Percentiles rank a stretch among this genome's conserved stretches.
These are phyloP conservation scores for Trichoderma simmonsii DNA, from an alignment of 2,329 filamentous ascomycete genomes.

Conservation along the genomic window DNA sequence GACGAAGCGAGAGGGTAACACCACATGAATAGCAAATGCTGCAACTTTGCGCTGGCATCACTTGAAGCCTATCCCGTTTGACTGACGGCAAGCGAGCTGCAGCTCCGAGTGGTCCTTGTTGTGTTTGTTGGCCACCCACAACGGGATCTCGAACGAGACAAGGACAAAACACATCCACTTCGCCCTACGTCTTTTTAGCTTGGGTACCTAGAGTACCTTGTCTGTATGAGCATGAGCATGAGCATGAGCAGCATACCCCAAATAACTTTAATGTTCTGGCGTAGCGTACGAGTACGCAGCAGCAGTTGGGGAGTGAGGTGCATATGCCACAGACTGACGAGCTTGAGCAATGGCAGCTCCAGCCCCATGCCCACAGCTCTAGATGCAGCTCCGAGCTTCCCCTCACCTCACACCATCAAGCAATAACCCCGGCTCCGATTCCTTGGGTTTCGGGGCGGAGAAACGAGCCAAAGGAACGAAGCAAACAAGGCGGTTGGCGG, in stretches of 20 bases:
- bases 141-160: not conserved
- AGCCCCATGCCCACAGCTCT: not conserved
- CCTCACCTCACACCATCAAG: not conserved
- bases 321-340: not conserved
- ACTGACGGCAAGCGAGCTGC: not conserved
- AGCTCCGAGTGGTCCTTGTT: not conserved
- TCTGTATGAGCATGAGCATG: not conserved
- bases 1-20: conserved; percentile 8
- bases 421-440: conserved; percentile 2
- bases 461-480: not conserved
- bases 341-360: not conserved
- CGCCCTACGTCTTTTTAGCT: not conserved
- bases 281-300: not conserved
- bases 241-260: not conserved
- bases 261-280: not conserved
- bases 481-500: conserved; percentile 1
- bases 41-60: conserved; percentile 13
- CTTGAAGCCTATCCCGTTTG: not conserved
- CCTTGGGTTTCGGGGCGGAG: not conserved
- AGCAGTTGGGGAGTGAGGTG: not conserved
- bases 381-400: not conserved
- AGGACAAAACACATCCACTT: not conserved
- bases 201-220: not conserved
- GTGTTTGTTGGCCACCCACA: not conserved
- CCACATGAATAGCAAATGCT: not conserved